Base-by-base conservation (phyloP, 2,329 filamentous ascomycete genomes). In the Neonectria sp. region DNA sequence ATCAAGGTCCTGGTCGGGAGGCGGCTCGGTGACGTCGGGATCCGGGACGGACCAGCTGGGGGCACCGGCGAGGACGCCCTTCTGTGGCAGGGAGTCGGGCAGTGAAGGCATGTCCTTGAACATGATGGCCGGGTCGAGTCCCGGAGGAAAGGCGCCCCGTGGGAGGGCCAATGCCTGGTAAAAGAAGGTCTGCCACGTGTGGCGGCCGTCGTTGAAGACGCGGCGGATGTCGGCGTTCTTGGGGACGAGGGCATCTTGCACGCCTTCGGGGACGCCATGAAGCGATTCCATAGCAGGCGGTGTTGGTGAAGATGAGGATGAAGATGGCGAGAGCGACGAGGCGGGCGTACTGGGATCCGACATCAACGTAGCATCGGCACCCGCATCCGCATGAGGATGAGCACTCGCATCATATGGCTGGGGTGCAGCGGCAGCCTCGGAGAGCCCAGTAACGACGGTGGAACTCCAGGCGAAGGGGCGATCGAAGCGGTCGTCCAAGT, bases 21-120 rank as follows among this genome's bases (percentile, higher is more conserved):
- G 55, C 63, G 61, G 43, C 58, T 60, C 35, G n/a, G 52, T 25
- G 17, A 40, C 29, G 31, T 74, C 73, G 46, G 73, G 71, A 27
- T 75, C 72, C 61, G 73, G 73, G 40, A 75, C 71, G 25, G 64
- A 33, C 73, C 73, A 75, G 51, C 65, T 71, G 45, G 73, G 73
- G 46, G 73, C 72, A 35, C 74, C 74, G 49, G 71, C 72, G 48
- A 76, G 68, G n/a, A 68, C 67, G 9, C 73, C 74, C 15, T 64
- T 71, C 49, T 55, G 6, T n/a, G 74, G 74, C 15, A 76, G 60
- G 25, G 71, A 58, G 29, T 71, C 55, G 17, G 74, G 74, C 13
- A 76, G 61, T 35, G 72, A 60, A 6, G 74, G 74, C 71, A 76
- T 76, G 49, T 76, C 71, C 66, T 74, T 71, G 25, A 76, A 66